Evolutionary conservation across 805 yeast species (phyloP).

Genomic region (Metschnikowia baotianmanensis): DNA sequence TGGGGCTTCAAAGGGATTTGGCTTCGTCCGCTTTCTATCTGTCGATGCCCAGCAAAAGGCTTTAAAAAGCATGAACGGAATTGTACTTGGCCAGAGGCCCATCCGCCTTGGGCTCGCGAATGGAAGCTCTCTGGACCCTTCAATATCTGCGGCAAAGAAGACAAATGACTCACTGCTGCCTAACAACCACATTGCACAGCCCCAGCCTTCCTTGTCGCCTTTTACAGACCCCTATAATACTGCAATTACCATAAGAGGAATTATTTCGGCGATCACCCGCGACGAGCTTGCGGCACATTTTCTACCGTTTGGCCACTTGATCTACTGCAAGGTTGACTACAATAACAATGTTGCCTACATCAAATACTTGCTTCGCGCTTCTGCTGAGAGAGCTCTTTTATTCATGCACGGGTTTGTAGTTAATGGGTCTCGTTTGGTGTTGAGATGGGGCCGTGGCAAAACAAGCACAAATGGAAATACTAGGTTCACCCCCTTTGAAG

Average conservation of each 20-base stretch:
- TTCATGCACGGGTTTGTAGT: conserved; percentile 30
- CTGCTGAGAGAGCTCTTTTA: conserved; percentile 40
- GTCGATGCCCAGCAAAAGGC: conserved; percentile 71
- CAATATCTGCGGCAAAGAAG: conserved; percentile 4
- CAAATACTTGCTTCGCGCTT: conserved; percentile 28
- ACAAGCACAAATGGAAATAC: conserved; percentile 5
- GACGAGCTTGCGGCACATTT: conserved; percentile 60
- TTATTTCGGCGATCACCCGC: conserved; percentile 57
- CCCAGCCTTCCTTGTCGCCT: conserved; percentile 56
- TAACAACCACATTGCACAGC: conserved; percentile 33
- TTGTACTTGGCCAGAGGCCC: conserved; percentile 65
- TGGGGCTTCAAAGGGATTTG: conserved; percentile 77
- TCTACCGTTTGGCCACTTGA: conserved; percentile 58
- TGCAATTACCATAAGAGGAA: conserved; percentile 67
- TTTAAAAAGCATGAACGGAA: conserved; percentile 78
- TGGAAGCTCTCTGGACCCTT: conserved; percentile 20
- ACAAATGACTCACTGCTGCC: conserved; percentile 6
- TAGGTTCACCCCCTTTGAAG: conserved; percentile 10
- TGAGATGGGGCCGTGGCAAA: conserved; percentile 34
- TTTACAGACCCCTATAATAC: conserved; percentile 82
- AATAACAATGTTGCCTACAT: conserved; percentile 24
- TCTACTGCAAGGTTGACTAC: conserved; percentile 24
- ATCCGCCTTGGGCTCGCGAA: conserved; percentile 63
- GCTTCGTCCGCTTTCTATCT: conserved; percentile 75
- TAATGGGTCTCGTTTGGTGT: conserved; percentile 27